phyloP scores from a whole-genome alignment of 768 basidiomycete genomes.

The Hypholoma sublateritium region DNA sequence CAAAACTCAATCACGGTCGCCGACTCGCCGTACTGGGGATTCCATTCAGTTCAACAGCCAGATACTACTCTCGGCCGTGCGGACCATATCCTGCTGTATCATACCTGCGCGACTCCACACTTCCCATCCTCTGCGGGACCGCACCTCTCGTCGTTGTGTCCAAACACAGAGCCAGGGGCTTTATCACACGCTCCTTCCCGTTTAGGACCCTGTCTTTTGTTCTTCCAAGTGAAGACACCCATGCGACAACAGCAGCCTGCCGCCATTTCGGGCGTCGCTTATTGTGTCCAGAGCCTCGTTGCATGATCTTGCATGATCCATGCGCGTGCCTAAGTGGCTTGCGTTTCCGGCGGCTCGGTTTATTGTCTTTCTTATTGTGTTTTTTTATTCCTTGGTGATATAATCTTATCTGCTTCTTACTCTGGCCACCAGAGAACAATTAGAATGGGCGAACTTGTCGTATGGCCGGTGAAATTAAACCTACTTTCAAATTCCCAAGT shows the following conservation, averaged over 20 bases:
- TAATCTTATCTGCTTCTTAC: background rate
- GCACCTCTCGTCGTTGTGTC: background rate
- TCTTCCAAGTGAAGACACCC: constrained; percentile 6
- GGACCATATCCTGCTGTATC: background rate
- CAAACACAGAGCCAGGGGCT: background rate
- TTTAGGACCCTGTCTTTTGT: constrained; percentile 24
- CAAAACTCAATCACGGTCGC: background rate
- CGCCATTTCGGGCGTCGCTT: constrained; percentile 7
- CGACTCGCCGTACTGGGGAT: background rate
- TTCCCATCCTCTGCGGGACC: constrained; percentile 1
- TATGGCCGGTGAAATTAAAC: background rate
- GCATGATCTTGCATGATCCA: background rate
- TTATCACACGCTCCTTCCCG: constrained; percentile 11
- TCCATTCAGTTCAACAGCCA: background rate
- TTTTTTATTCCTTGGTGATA: background rate
- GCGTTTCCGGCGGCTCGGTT: background rate
- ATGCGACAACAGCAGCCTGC: background rate
- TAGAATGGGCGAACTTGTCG: background rate
- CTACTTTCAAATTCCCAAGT: background rate
- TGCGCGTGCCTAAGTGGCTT: background rate
- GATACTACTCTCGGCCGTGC: background rate
- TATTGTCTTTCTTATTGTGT: constrained; percentile 4
- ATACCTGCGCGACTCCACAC: background rate
- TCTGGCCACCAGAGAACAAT: constrained; percentile 16
- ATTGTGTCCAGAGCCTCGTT: constrained; percentile 17